Base-by-base conservation (phyloP, 106 monocot species). In the Alisma plantagoaquatica region DNA sequence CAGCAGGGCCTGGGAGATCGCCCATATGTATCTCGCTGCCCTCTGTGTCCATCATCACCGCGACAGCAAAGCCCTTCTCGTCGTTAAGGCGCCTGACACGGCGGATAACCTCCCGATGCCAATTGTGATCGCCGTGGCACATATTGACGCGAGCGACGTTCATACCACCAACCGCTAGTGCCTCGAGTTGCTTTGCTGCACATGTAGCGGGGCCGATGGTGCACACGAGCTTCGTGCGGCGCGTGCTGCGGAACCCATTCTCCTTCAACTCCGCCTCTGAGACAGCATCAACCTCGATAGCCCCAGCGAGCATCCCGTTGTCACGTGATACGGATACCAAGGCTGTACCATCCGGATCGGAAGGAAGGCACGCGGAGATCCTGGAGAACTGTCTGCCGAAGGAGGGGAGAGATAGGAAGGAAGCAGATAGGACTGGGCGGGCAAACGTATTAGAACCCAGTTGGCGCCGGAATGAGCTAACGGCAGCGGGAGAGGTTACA, bases 181-280 rank as follows among this genome's bases (percentile, higher is more conserved):
- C 96, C 84, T 98, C 89, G 18, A 98, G 70, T 79, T 89, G 81
- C 56, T 81, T 78, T 19, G 64, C 33, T 35, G 49, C 69, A 57
- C 85, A 98, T 3, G 96, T 98, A 18, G 96, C 81, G 1, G 96
- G 89, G 0, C 96, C 96, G 53, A 98, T 77, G 2, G 96, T 98
- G 78, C 96, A 98, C 20, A 98, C 67, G 30, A 98, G 89, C 74
- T 98, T 98, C 41, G 87, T 87, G 46, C 87, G 33, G 48, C 87
- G 28, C 45, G 87, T 87, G 77, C 77, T 81, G 32, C 87, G 57
- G 72, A 81, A 87, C 21, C 86, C 87, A 61, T 98, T 98, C 73
- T 98, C 96, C 78, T 85, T 89, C 72, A 98, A 61, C 74, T 93
- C 93, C 55, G 86, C 80, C 59, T 93, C 93, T 41, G 86, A 73